Evolutionary conservation across 2,329 filamentous ascomycete genomes (phyloP), one percentile per base, ranked within the genome.

Genomic region (Botrytis galanthina): DNA sequence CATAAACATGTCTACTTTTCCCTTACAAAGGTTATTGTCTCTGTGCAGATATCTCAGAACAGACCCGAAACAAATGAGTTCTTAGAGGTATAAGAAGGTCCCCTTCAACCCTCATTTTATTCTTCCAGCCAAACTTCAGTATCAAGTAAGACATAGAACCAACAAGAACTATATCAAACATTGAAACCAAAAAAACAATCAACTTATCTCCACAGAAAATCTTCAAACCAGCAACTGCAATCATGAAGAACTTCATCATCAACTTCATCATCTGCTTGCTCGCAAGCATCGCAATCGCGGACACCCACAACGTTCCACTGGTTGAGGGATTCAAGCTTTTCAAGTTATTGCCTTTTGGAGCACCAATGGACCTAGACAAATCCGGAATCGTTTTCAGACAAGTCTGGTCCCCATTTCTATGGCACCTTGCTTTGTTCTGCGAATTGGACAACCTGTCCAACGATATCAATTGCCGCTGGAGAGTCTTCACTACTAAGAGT

Each of bases 401-500:
- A 9, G 22, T 54, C 64, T 9, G 4, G 29, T 29, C 9, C 22
- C 22, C 29, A 5, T 37, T 22, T 1, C 0, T 8, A 26, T 67
- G 44, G 63, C 2, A 14, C 12, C 44, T 51, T 14, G 3, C 12
- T 3, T 46, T 66, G 22, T 0, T 1, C 10, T 48, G 63, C 44
- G 22, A 14, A 6, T 18, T n/a, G 20, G 44, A 66, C 12, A 8
- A 8, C 12, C 12, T 1, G 2, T n/a, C 1, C 32, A 7, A n/a
- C 44, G 3, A n/a, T 18, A 14, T 20, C 1, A 3, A n/a, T 14
- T 67, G 44, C 29, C 0, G 0, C 3, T 51, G 14, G 44, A 2
- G 1, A 5, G 7, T 1, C 20, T 3, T 7, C 3, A 0, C 8
- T 22, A 37, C 7, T 3, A 2, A 37, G 7, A 10, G 8, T 26